Base-by-base conservation (phyloP, 108 stramenopile species). In the Ochromonas danica region DNA sequence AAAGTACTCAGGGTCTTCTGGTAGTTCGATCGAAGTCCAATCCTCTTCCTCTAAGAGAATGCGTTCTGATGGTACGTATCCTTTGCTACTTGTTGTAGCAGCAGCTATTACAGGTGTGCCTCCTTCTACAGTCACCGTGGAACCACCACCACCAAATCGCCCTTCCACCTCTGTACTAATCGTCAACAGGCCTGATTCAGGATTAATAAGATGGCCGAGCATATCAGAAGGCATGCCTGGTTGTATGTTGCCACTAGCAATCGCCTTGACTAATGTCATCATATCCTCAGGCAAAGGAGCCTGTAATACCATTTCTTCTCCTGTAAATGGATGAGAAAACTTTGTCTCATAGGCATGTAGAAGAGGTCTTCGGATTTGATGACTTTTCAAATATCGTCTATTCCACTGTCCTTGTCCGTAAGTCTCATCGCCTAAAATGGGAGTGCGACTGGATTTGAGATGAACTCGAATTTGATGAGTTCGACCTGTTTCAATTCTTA, bases 331-430 rank as follows among this genome's bases (percentile, higher is more conserved):
- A 87, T 97, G 96, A 30, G 86, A 79, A 33, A 97, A 80, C 82
- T 94, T 90, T 67, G 95, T 79, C 28, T 79, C 77, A 42, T 90
- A 88, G 17, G 96, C 94, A 87, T 97, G 96, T 71, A 97, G 85
- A 39, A 97, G 84, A 70, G 96, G 94, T 33, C 96, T 86, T 0
- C 84, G 80, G 28, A 97, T 85, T 35, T 92, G 91, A 80, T 91
- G 90, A 63, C 79, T 84, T 75, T 89, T 87, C 25, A 70, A 80
- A 35, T 93, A 71, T 40, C 84, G 82, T 70, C 89, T 89, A 80
- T 97, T 97, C 94, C 94, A 95, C 81, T 94, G 92, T 0, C 85
- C 71, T 61, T 95, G 86, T 2, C 96, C 96, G 74, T 97, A 97
- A 1, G 95, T 85, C 71, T 94, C 95, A 85, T 97, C 96, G 28